These are phyloP conservation scores for Ceratocystis destructans DNA, from an alignment of 2,329 filamentous ascomycete species.

Conservation along the genomic window DNA sequence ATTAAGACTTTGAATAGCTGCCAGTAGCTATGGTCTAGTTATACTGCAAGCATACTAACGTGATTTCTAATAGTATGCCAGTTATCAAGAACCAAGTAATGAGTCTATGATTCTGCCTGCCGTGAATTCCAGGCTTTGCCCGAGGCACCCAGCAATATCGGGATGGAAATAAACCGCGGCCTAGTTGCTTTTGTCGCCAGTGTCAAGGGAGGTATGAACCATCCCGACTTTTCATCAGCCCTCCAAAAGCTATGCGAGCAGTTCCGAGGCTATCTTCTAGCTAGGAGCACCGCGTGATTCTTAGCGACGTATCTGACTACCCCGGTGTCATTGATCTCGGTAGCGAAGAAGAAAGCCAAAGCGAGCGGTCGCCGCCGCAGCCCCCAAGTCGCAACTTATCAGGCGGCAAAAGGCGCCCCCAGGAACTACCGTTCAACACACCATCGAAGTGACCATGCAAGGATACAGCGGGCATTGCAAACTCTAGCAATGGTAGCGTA, in stretches of 20 bases:
- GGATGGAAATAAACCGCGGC: conserved; percentile 48
- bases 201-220: conserved; percentile 41
- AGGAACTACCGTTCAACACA: conserved; percentile 24
- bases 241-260: conserved; percentile 36
- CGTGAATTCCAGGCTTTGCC: conserved; percentile 45
- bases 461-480: conserved; percentile 18
- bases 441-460: conserved; percentile 27
- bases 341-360: conserved; percentile 29
- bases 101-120: conserved; percentile 37
- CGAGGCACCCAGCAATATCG: conserved; percentile 53
- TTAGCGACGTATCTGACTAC: conserved; percentile 29
- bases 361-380: conserved; percentile 21
- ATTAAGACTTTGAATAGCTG: not conserved
- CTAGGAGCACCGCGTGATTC: conserved; percentile 34
- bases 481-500: not conserved
- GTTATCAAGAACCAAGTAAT: conserved; percentile 41
- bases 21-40: not conserved
- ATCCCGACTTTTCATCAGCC: conserved; percentile 32
- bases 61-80: conserved; percentile 30
- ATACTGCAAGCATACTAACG: not conserved
- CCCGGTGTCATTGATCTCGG: conserved; percentile 29
- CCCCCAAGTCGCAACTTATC: conserved; percentile 17
- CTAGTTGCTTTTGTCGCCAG: conserved; percentile 42
- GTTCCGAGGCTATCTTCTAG: conserved; percentile 37
- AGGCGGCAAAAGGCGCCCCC: conserved; percentile 9